Evolutionary conservation across 108 stramenopile genomes (phyloP).

Genomic region (Tribonema minus): DNA sequence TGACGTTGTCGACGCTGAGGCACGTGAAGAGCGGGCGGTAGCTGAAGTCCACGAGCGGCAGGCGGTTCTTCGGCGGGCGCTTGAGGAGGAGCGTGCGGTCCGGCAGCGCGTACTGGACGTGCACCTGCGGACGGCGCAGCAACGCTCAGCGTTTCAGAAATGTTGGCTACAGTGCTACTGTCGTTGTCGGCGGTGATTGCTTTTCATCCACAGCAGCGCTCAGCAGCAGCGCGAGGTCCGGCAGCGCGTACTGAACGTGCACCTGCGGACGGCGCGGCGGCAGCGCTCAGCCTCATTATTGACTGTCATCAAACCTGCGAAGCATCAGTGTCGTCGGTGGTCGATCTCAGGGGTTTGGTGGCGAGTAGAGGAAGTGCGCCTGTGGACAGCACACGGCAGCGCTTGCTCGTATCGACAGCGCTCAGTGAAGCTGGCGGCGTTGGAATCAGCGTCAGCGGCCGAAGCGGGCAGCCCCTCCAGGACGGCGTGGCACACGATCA

Average conservation of each 20-base stretch:
- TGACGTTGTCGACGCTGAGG: slow-evolving; percentile 64
- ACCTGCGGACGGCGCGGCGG: slow-evolving; percentile 1
- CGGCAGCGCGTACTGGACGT: slow-evolving; percentile 45
- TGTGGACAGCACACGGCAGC: too few relatives aligned
- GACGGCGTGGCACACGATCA: too few relatives aligned
- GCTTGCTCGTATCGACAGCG: too few relatives aligned
- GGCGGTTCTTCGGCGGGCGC: slow-evolving; percentile 68
- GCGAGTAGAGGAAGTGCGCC: too few relatives aligned
- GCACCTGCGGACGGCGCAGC: slow-evolving; percentile 2
- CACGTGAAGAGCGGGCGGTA: slow-evolving; percentile 76
- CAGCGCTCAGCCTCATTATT: neutral
- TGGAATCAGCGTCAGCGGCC: too few relatives aligned
- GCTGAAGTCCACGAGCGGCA: slow-evolving; percentile 73
- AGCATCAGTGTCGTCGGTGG: too few relatives aligned
- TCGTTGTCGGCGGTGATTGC: too few relatives aligned
- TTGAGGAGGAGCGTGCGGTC: slow-evolving; percentile 59
- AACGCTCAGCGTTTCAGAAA: neutral
- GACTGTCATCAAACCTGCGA: too few relatives aligned
- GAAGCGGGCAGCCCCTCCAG: too few relatives aligned
- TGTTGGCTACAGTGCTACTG: neutral
- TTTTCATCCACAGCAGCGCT: too few relatives aligned
- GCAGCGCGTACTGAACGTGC: slow-evolving; percentile 42
- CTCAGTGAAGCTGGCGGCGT: too few relatives aligned
- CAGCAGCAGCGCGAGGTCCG: slow-evolving; percentile 58
- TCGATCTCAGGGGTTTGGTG: too few relatives aligned